These are phyloP conservation scores for Eleusine coracana DNA, from an alignment of 176 grass and related monocot species.

Conservation along the genomic window DNA sequence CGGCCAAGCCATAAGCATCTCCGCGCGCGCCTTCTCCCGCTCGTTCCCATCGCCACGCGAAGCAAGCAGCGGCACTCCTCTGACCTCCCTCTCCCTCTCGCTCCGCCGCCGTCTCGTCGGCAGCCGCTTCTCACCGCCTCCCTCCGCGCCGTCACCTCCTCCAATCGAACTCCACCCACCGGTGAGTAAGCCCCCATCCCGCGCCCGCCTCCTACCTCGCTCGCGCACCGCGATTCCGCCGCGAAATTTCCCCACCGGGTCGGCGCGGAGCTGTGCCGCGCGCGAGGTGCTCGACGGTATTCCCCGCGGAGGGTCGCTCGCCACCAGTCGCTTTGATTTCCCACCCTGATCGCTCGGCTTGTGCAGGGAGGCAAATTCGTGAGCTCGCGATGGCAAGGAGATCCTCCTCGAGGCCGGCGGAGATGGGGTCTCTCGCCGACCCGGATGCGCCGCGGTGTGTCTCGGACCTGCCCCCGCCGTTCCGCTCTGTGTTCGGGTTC, in stretches of 20 bases:
- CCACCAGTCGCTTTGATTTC: slow-evolving; percentile 9
- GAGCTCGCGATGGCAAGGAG: neutral
- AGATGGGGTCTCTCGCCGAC: slow-evolving; percentile 66
- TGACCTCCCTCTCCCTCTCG: neutral
- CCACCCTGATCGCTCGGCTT: slow-evolving; percentile 2
- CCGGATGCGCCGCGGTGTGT: slow-evolving; percentile 67
- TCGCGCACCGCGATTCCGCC: neutral
- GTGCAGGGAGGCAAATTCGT: slow-evolving; percentile 25
- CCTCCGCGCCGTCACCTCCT: neutral
- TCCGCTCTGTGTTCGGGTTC: slow-evolving; percentile 72
- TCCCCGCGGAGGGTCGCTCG: neutral
- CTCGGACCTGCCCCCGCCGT: slow-evolving; percentile 69
- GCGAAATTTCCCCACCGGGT: neutral
- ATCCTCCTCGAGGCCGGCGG: neutral
- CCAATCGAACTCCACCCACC: slow-evolving; percentile 10
- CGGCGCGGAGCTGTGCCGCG: slow-evolving; percentile 2
- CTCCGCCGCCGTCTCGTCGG: neutral
- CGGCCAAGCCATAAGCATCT: neutral
- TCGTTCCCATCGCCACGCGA: neutral
- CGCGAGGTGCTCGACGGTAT: slow-evolving; percentile 35
- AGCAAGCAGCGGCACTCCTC: neutral
- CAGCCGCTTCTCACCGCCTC: neutral
- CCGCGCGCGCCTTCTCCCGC: neutral
- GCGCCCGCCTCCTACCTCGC: neutral
- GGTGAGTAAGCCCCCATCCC: neutral